Conservation (phyloP, 148 eudicot species). For the Diospyros kaki region DNA sequence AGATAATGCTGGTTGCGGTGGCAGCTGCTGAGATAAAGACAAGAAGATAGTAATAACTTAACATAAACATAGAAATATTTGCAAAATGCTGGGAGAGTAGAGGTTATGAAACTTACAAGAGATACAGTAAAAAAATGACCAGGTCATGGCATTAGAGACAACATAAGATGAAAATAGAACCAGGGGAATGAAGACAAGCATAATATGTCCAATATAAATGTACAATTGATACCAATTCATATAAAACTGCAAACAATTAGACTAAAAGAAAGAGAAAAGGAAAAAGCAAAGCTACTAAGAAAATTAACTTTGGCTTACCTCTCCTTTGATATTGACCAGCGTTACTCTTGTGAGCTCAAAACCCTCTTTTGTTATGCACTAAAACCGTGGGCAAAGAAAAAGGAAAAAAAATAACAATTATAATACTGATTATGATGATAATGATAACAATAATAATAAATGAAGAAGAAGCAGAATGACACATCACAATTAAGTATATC, state of each 20-base stretch:
- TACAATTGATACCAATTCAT: background rate
- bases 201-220: background rate
- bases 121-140: background rate
- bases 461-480: background rate
- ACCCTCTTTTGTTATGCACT: conserved; percentile 83
- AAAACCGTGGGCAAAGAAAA: background rate
- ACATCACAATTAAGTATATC: background rate
- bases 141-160: background rate
- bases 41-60: background rate
- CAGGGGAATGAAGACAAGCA: background rate
- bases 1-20: background rate
- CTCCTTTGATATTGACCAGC: conserved; percentile 71
- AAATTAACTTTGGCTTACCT: conserved; percentile 45
- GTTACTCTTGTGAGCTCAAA: conserved; percentile 95
- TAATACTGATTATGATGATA: no score
- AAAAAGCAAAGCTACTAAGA: background rate
- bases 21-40: background rate
- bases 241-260: conserved; percentile 1
- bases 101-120: background rate
- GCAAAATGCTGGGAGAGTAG: background rate
- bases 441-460: background rate
- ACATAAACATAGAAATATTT: background rate
- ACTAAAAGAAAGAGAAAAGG: background rate
- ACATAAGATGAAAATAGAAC: background rate
- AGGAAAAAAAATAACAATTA: background rate